Evolutionary conservation across 1,284 basidiomycete genomes (phyloP).

Genomic region (Sporisorium scitamineum): DNA sequence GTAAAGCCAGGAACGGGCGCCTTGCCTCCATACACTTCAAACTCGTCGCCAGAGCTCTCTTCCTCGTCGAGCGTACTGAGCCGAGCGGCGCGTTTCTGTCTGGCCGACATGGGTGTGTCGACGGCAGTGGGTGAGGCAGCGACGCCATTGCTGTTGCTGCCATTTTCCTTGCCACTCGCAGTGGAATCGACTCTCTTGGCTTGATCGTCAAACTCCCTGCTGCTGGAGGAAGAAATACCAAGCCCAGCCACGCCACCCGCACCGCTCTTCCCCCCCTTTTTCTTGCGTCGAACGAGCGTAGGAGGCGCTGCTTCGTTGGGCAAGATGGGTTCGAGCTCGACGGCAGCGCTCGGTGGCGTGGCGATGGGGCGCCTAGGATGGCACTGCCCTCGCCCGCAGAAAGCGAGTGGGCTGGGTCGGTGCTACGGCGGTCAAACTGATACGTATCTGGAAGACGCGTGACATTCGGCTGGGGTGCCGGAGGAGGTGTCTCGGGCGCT

Average conservation of each 20-base stretch:
- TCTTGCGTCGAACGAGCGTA: conserved; percentile 69
- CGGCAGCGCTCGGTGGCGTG: conserved; percentile 73
- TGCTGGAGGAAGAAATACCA: conserved; percentile 30
- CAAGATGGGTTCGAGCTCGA: conserved; percentile 90
- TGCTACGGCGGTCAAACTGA: conserved; percentile 36
- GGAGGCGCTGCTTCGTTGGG: conserved; percentile 87
- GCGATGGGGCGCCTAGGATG: conserved; percentile 58
- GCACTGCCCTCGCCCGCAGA: conserved; percentile 32
- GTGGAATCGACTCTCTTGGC: neutral
- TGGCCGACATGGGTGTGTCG: conserved; percentile 15
- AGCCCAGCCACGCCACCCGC: conserved; percentile 51
- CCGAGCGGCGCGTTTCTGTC: conserved; percentile 26
- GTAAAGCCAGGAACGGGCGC: conserved; percentile 51
- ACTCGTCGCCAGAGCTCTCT: conserved; percentile 65
- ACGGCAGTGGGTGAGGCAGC: neutral
- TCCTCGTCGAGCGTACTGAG: conserved; percentile 53
- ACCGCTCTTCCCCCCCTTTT: conserved; percentile 29
- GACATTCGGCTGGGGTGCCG: conserved; percentile 70
- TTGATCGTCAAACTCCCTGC: conserved; percentile 7
- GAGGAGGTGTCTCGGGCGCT: conserved; percentile 37
- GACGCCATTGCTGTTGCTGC: neutral
- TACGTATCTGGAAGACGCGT: conserved; percentile 62
- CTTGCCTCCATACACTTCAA: conserved; percentile 69
- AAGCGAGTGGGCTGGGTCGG: conserved; percentile 18
- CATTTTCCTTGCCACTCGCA: neutral